Evolutionary conservation across 1,139 yeast genomes (phyloP).

Genomic region (Tardiomyces digboiensis): DNA sequence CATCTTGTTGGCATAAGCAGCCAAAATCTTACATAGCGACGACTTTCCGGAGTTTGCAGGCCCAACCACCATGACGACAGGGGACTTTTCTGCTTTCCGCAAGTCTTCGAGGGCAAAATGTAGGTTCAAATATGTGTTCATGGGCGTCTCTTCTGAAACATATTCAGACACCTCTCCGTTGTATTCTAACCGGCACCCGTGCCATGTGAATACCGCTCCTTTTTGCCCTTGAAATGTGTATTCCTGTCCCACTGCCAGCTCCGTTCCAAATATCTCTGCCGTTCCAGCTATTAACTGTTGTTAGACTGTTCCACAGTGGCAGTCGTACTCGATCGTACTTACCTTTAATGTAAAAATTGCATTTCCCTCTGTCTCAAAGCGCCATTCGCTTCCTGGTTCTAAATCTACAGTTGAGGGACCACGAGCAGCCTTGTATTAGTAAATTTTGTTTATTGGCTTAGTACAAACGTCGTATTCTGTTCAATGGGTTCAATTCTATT

Average conservation of each 20-base stretch:
- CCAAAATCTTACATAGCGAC: constrained; percentile 54
- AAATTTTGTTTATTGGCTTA: not conserved
- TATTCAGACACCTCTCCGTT: constrained; percentile 45
- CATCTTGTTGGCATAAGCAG: constrained; percentile 70
- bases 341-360: not conserved
- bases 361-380: not conserved
- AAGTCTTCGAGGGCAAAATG: constrained; percentile 68
- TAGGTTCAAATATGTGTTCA: constrained; percentile 54
- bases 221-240: constrained; percentile 51
- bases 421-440: not conserved
- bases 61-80: constrained; percentile 51
- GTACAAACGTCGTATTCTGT: no score
- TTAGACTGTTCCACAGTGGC: no score
- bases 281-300: constrained; percentile 42
- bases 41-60: constrained; percentile 71
- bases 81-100: constrained; percentile 30
- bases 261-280: constrained; percentile 92
- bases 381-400: not conserved
- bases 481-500: no score
- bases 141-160: constrained; percentile 58
- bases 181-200: constrained; percentile 40
- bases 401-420: not conserved
- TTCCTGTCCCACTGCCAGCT: constrained; percentile 63
- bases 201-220: constrained; percentile 51
- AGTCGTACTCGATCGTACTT: no score